Evolutionary conservation across 2,329 filamentous ascomycete genomes (phyloP).

Genomic region (Calonectria fujianensis): DNA sequence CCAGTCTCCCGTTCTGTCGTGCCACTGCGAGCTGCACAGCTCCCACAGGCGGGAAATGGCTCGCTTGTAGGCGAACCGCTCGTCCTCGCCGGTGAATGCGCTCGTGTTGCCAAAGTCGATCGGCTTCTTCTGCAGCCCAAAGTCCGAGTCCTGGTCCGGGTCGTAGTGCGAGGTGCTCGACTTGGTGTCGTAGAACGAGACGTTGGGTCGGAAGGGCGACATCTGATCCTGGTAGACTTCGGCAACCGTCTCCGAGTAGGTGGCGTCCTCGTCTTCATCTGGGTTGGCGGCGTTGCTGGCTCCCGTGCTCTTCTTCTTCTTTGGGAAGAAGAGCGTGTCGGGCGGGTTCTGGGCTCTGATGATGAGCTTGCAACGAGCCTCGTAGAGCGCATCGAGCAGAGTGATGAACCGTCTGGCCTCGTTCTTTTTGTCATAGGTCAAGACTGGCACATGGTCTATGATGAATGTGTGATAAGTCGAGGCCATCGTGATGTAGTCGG

Average conservation of each 20-base stretch:
- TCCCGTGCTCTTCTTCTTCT: conserved; percentile 60
- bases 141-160: conserved; percentile 75
- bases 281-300: conserved; percentile 34
- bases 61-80: conserved; percentile 87
- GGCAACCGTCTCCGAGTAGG: conserved; percentile 66
- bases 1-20: conserved; percentile 78
- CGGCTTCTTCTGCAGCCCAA: conserved; percentile 62
- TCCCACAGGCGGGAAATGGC: conserved; percentile 88
- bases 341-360: conserved; percentile 80
- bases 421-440: conserved; percentile 83
- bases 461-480: conserved; percentile 88
- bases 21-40: conserved; percentile 84
- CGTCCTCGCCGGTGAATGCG: conserved; percentile 86
- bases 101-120: conserved; percentile 81
- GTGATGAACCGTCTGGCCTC: conserved; percentile 89
- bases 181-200: conserved; percentile 77
- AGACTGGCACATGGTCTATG: conserved; percentile 80
- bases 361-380: conserved; percentile 85
- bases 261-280: conserved; percentile 60
- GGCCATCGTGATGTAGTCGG: conserved; percentile 88
- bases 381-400: conserved; percentile 86
- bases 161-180: conserved; percentile 69
- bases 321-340: conserved; percentile 87
- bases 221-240: conserved; percentile 88
- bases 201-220: conserved; percentile 86